These are phyloP conservation scores for Oryza nivara DNA, from an alignment of 176 grass and related monocot species.

Conservation along the genomic window DNA sequence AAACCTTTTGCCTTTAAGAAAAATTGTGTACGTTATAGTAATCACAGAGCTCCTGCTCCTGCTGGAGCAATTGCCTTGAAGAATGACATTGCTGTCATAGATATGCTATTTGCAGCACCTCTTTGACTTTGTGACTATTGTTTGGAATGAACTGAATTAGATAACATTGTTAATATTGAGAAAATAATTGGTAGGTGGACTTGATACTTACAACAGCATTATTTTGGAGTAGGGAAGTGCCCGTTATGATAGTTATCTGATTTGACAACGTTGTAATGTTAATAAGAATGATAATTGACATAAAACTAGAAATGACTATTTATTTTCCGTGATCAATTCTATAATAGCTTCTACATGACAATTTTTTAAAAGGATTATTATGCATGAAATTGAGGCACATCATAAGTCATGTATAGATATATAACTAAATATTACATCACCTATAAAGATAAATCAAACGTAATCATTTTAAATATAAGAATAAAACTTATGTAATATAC, in stretches of 20 bases:
- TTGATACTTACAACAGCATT: conserved; percentile 70
- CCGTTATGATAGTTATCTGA: conserved; percentile 67
- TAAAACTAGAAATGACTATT: not conserved
- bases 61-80: conserved; percentile 79
- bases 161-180: not conserved
- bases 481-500: too few relatives aligned
- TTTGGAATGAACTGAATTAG: not conserved
- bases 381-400: not conserved
- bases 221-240: conserved; percentile 71
- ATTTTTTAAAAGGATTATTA: not conserved
- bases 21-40: not conserved
- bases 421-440: too few relatives aligned
- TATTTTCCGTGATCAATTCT: not conserved
- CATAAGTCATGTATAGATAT: too few relatives aligned
- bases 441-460: too few relatives aligned
- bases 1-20: not conserved
- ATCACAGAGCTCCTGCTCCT: conserved; percentile 68
- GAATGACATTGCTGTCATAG: conserved; percentile 73
- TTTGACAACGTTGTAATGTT: conserved; percentile 15
- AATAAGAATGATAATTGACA: not conserved
- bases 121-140: conserved; percentile 75
- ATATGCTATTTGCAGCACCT: conserved; percentile 84
- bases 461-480: too few relatives aligned
- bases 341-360: not conserved
- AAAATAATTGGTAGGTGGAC: not conserved